Conservation (phyloP, 1,139 yeast genomes). For the Hansenula sp. region DNA sequence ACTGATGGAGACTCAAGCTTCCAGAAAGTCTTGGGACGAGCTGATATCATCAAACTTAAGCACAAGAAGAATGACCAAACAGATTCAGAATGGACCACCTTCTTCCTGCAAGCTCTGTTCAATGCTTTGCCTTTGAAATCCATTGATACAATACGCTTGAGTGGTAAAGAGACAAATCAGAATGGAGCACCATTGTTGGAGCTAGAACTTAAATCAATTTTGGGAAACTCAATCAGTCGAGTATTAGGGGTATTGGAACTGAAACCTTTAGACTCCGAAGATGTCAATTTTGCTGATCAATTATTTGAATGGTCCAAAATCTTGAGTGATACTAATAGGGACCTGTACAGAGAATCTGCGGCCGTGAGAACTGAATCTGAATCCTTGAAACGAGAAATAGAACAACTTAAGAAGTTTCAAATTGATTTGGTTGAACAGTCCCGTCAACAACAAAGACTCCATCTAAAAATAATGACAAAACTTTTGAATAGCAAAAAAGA, state of each 20-base stretch:
- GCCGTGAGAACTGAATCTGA: background rate
- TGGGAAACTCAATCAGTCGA: background rate
- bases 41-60: background rate
- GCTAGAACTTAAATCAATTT: background rate
- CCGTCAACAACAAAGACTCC: slow-evolving; percentile 7
- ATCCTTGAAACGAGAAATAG: slow-evolving; percentile 10
- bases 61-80: slow-evolving; percentile 7
- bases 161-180: background rate
- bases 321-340: slow-evolving; percentile 7
- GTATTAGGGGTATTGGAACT: background rate
- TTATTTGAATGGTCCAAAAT: slow-evolving; percentile 18
- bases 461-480: slow-evolving; percentile 19
- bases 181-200: background rate
- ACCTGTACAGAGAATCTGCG: background rate
- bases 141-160: background rate
- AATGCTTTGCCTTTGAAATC: slow-evolving; percentile 3
- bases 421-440: slow-evolving; percentile 15
- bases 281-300: slow-evolving; percentile 6
- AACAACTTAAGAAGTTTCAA: slow-evolving; percentile 15
- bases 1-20: slow-evolving; percentile 11
- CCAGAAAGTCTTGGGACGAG: background rate
- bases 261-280: background rate
- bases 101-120: slow-evolving; percentile 12
- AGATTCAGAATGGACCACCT: slow-evolving; percentile 10
- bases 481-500: slow-evolving; percentile 24